A percentile compares a stretch with the other conserved stretches of the same genome.
Evolutionary conservation across 495 filamentous ascomycete species (phyloP).

Genomic region (Tuber aestivum): DNA sequence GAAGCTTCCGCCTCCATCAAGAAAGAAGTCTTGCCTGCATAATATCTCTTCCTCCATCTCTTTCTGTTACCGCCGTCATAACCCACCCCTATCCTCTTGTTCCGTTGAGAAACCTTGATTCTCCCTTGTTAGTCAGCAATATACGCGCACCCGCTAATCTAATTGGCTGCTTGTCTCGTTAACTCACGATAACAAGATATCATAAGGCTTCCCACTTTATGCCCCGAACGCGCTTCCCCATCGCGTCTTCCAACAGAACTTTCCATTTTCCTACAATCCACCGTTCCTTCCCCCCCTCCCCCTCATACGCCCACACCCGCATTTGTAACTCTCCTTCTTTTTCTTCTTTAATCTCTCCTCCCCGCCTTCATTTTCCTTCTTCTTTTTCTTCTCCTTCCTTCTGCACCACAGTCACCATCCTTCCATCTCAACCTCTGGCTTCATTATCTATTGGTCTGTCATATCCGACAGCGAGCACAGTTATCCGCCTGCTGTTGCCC

Average conservation of each 20-base stretch:
- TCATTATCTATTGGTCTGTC: conserved; percentile 9
- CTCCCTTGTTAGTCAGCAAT: not conserved
- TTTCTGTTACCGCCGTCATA: not conserved
- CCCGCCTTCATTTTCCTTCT: conserved; percentile 40
- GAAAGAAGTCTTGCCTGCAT: no score
- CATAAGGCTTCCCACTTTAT: not conserved
- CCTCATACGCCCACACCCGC: not conserved
- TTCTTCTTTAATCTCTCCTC: conserved; percentile 13
- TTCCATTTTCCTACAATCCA: not conserved
- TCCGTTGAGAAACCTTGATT: not conserved
- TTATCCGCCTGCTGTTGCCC: conserved; percentile 37
- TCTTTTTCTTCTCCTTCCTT: conserved; percentile 43
- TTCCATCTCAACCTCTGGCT: conserved; percentile 10
- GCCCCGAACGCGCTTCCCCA: conserved; percentile 1
- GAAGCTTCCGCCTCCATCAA: not conserved
- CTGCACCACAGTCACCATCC: conserved; percentile 9
- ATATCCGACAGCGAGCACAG: conserved; percentile 44
- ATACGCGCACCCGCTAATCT: not conserved
- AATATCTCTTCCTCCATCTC: not conserved
- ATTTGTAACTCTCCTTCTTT: conserved; percentile 7
- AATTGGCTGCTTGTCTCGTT: not conserved
- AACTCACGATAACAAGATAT: not conserved
- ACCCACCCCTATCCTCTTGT: not conserved
- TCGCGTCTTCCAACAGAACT: not conserved
- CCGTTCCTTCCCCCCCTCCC: not conserved